phyloP scores from a whole-genome alignment of 2,329 filamentous ascomycete species.

The Grosmannia serpens region DNA sequence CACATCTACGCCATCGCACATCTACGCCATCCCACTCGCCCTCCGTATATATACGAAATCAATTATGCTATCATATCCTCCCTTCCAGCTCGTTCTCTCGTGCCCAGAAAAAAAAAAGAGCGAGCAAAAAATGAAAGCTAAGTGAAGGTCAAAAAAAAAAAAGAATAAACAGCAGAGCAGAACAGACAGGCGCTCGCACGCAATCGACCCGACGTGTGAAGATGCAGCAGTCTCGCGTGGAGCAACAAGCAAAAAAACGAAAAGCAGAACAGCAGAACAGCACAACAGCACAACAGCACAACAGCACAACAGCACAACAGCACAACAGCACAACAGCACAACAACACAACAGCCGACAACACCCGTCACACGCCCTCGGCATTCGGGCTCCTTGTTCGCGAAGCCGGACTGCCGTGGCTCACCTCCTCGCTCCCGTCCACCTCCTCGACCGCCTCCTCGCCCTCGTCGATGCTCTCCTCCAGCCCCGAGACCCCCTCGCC shows the following conservation, averaged over 20 bases:
- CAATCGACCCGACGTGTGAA: no score
- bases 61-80: no score
- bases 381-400: neutral
- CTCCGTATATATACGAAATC: no score
- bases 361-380: neutral
- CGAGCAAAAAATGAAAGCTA: neutral
- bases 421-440: neutral
- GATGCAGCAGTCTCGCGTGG: no score
- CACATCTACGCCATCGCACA: no score
- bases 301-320: neutral
- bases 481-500: neutral
- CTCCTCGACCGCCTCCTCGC: neutral
- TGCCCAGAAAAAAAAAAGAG: neutral
- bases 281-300: neutral
- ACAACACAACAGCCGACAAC: neutral
- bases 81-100: neutral
- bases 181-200: neutral
- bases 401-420: no score
- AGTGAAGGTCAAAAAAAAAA: neutral
- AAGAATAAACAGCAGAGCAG: neutral
- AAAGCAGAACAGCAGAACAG: neutral
- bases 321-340: neutral
- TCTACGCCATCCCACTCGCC: no score
- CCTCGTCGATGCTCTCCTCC: neutral
- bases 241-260: neutral